These are phyloP conservation scores for Globisporangium ultimum DNA, from an alignment of 352 stramenopile species.

Conservation along the genomic window DNA sequence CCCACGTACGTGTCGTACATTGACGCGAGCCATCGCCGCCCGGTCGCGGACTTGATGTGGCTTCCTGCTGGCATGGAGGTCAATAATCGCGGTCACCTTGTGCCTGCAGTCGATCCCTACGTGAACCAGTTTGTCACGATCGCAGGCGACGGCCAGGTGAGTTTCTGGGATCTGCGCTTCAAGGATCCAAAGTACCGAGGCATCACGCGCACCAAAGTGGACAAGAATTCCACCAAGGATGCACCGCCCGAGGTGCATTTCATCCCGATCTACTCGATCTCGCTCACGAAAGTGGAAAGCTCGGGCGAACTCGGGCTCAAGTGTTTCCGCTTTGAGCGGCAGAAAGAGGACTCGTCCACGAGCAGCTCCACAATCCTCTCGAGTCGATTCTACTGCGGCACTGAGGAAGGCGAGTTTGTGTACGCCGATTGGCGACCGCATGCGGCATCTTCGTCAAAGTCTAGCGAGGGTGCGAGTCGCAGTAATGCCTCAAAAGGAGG, in stretches of 20 bases:
- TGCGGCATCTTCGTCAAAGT: slow-evolving; percentile 20
- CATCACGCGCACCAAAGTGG: slow-evolving; percentile 54
- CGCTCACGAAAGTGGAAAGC: slow-evolving; percentile 72
- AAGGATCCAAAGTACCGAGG: slow-evolving; percentile 82
- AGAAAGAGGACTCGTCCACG: slow-evolving; percentile 39
- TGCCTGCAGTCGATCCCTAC: slow-evolving; percentile 37
- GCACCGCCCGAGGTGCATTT: slow-evolving; percentile 67
- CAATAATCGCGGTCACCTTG: slow-evolving; percentile 84
- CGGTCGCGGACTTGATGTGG: slow-evolving; percentile 88
- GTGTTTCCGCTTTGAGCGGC: slow-evolving; percentile 64
- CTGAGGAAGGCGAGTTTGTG: slow-evolving; percentile 89
- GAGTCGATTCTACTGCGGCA: slow-evolving; percentile 79
- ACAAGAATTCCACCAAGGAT: slow-evolving; percentile 64
- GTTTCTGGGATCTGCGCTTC: slow-evolving; percentile 92
- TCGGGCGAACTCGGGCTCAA: slow-evolving; percentile 62
- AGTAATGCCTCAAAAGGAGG: slow-evolving; percentile 12
- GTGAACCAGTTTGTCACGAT: slow-evolving; percentile 93
- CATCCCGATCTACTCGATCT: slow-evolving; percentile 80
- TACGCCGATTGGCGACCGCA: slow-evolving; percentile 87
- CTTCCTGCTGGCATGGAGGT: slow-evolving; percentile 82
- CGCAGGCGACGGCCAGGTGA: slow-evolving; percentile 87
- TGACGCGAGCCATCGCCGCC: slow-evolving; percentile 81
- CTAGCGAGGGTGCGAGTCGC: background rate
- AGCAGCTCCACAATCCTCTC: slow-evolving; percentile 22
- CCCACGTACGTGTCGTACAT: slow-evolving; percentile 82